Evolutionary conservation across 1,139 yeast genomes (phyloP).

Genomic region (Candida labiduridarum): DNA sequence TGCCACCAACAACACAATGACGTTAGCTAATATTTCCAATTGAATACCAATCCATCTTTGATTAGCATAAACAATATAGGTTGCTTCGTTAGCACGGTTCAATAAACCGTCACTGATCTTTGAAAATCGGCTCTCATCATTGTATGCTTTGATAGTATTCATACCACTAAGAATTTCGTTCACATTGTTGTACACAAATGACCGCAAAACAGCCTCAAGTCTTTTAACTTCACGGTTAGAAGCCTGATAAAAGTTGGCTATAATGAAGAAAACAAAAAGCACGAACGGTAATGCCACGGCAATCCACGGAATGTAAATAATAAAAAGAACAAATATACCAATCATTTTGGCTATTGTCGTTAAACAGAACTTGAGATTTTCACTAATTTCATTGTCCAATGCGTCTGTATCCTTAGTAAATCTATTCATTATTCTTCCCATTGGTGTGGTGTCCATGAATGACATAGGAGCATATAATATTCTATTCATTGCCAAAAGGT

Average conservation of each 20-base stretch:
- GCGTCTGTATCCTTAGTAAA: slow-evolving; percentile 84
- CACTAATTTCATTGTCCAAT: slow-evolving; percentile 73
- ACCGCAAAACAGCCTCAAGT: slow-evolving; percentile 43
- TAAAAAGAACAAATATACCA: slow-evolving; percentile 67
- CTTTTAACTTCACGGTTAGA: slow-evolving; percentile 44
- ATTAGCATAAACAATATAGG: slow-evolving; percentile 62
- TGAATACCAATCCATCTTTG: slow-evolving; percentile 81
- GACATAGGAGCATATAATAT: slow-evolving; percentile 59
- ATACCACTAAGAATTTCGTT: slow-evolving; percentile 75
- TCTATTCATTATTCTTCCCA: slow-evolving; percentile 61
- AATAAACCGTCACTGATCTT: slow-evolving; percentile 50
- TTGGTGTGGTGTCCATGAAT: slow-evolving; percentile 61
- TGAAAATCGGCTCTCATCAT: slow-evolving; percentile 51
- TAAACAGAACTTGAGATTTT: slow-evolving; percentile 54
- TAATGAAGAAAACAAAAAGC: slow-evolving; percentile 41
- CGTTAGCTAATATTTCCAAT: slow-evolving; percentile 55
- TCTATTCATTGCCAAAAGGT: slow-evolving; percentile 40
- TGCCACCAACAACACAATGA: slow-evolving; percentile 49
- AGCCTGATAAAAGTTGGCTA: slow-evolving; percentile 44
- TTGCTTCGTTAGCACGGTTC: slow-evolving; percentile 72
- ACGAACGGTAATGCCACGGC: slow-evolving; percentile 70
- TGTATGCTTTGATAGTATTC: slow-evolving; percentile 68
- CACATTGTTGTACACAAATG: slow-evolving; percentile 58
- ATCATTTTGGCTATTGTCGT: slow-evolving; percentile 55
- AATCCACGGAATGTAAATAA: slow-evolving; percentile 73